A percentile compares a stretch with the other conserved stretches of the same genome.
phyloP scores from a whole-genome alignment of 106 monocot genomes.

The Posidonia australis region DNA sequence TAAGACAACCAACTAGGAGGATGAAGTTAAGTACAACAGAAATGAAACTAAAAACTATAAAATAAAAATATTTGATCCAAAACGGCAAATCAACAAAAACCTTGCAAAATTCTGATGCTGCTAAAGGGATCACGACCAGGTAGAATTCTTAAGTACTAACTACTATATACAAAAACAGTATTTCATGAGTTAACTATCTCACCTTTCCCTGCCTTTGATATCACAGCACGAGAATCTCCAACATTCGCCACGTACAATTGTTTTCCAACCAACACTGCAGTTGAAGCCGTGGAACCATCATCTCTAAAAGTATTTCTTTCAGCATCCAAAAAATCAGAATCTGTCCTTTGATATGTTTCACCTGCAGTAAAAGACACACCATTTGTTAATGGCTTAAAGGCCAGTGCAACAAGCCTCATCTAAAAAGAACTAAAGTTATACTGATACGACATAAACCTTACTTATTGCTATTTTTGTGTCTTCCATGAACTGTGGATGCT shows the following conservation, averaged over 20 bases:
- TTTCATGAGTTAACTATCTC: background rate
- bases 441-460: constrained; percentile 8
- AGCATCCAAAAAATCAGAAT: constrained; percentile 70
- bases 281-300: constrained; percentile 94
- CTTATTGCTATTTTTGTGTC: constrained; percentile 83
- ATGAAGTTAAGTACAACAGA: no score
- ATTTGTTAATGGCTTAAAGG: no score
- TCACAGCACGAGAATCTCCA: constrained; percentile 87
- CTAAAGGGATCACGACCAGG: no score
- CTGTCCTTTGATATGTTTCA: constrained; percentile 81
- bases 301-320: constrained; percentile 64
- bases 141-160: no score
- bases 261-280: constrained; percentile 75
- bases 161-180: background rate
- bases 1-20: no score
- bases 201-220: constrained; percentile 89
- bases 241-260: constrained; percentile 96
- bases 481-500: constrained; percentile 70
- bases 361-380: constrained; percentile 19
- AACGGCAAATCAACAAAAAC: no score
- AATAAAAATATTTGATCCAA: no score
- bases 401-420: no score
- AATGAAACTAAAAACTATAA: no score
- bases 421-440: background rate
- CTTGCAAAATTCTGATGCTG: no score